These are phyloP conservation scores for Echria macrotheca DNA, from an alignment of 495 filamentous ascomycete species.

Conservation along the genomic window DNA sequence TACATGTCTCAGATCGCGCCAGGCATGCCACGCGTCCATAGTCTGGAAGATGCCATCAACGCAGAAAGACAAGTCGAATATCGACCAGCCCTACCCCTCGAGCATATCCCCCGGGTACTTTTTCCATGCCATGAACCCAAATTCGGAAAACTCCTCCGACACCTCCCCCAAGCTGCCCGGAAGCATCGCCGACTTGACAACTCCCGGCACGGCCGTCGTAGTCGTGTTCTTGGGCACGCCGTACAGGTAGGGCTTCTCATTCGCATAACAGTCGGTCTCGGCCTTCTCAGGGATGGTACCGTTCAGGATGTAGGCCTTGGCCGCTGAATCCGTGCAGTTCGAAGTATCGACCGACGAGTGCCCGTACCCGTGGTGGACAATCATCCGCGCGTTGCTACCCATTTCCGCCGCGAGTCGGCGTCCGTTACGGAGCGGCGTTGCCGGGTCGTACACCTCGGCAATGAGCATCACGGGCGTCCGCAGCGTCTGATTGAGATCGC, in stretches of 20 bases:
- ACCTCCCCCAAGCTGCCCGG: no score
- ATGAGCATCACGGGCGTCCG: slow-evolving; percentile 39
- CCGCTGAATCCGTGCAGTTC: slow-evolving; percentile 36
- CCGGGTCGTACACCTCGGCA: slow-evolving; percentile 44
- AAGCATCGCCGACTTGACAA: background rate
- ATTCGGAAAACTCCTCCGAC: no score
- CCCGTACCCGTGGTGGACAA: slow-evolving; percentile 44
- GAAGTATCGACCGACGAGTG: slow-evolving; percentile 39
- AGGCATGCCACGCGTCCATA: no score
- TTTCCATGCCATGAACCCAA: no score
- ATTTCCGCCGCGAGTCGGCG: slow-evolving; percentile 36
- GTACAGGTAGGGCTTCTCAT: slow-evolving; percentile 42
- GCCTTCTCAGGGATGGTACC: slow-evolving; percentile 32
- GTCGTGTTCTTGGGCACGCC: slow-evolving; percentile 11
- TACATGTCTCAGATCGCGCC: no score
- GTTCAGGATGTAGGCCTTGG: slow-evolving; percentile 32
- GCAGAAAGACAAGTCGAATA: no score
- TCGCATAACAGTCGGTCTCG: slow-evolving; percentile 37
- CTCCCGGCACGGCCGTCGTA: background rate
- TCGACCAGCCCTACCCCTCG: no score
- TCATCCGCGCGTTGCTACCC: slow-evolving; percentile 38
- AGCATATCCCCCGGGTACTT: no score
- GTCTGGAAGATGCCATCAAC: no score
- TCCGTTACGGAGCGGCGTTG: slow-evolving; percentile 44
- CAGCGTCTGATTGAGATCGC: slow-evolving; percentile 36